A percentile compares a stretch with the other conserved stretches of the same genome.
Conservation (phyloP, 805 yeast species). For the Wickerhamomyces bovis region DNA sequence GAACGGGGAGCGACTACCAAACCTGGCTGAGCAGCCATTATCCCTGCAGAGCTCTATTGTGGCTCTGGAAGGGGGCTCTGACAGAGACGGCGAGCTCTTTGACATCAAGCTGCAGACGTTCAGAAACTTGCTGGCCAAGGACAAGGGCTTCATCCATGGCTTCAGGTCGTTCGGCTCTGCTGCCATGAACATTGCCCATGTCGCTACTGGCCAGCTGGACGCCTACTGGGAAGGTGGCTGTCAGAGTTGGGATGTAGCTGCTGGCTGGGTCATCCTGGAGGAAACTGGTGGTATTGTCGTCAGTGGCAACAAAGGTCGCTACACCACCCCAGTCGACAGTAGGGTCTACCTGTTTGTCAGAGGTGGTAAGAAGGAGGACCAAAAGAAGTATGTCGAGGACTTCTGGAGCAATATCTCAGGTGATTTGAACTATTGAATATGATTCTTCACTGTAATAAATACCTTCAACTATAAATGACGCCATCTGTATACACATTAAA, state of each 20-base stretch:
- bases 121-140: constrained; percentile 36
- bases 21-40: constrained; percentile 29
- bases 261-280: constrained; percentile 55
- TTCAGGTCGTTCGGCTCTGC: constrained; percentile 59
- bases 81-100: constrained; percentile 46
- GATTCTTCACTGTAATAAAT: too few species aligned
- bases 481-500: background rate
- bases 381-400: constrained; percentile 37
- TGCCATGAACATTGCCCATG: constrained; percentile 54
- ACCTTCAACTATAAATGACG: background rate
- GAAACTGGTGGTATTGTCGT: constrained; percentile 57
- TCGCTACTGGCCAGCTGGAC: constrained; percentile 53
- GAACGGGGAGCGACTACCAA: constrained; percentile 35
- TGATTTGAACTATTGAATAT: constrained; percentile 30
- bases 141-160: constrained; percentile 57
- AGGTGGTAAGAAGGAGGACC: constrained; percentile 38
- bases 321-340: constrained; percentile 44
- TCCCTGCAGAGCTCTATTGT: constrained; percentile 46
- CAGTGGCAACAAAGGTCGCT: constrained; percentile 45
- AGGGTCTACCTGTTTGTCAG: constrained; percentile 55
- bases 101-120: constrained; percentile 44
- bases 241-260: constrained; percentile 65
- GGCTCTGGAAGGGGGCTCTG: constrained; percentile 59
- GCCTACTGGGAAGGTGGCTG: constrained; percentile 71
- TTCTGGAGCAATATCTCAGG: constrained; percentile 48